Evolutionary conservation across 257 asterid genomes (phyloP), one percentile per base, ranked within the genome.

Genomic region (Rauvolfia tetraphylla): DNA sequence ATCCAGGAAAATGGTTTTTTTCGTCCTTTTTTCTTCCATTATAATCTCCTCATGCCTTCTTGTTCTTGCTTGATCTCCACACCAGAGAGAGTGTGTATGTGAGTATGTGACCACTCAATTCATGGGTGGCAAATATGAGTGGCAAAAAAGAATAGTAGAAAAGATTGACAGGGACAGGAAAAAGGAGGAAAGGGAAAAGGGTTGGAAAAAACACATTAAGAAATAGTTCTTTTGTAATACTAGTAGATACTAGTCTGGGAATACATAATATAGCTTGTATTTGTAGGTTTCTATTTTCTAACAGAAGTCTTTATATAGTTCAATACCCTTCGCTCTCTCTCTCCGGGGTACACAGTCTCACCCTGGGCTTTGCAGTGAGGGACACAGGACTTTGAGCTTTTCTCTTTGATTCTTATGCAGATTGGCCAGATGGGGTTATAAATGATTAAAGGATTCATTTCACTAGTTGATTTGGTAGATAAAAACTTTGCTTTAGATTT

Each of bases 41-140:
- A 74, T 82, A 81, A 73, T 71, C 80, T 81, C 76, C 82, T 74
- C 61, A 66, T 51, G 41, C 75, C 79, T 81, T 77, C 78, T 46
- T 79, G 23, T 81, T 77, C 78, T 46, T 79, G n/a, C 74, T 75
- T 66, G 34, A 70, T 75, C 48, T 38, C 79, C 75, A 49, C 72
- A 58, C 59, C 79, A 69, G 79, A 71, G 53, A 53, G 48, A 18
- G 44, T 62, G 68, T 72, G 61, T 61, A n/a, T n/a, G n/a, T n/a
- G n/a, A n/a, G n/a, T n/a, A n/a, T n/a, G 75, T 74, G 85, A 85
- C 85, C 87, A 61, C 88, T 73, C 90, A 84, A 82, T 80, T 86
- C 87, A 89, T 86, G 91, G 87, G 88, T 81, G 88, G 86, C 82
- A 75, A 73, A 58, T 68, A n/a, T 69, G 38, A 83, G 77, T 70